Base-by-base conservation (phyloP, 1,284 basidiomycete genomes). In the Coniferiporia weirii region DNA sequence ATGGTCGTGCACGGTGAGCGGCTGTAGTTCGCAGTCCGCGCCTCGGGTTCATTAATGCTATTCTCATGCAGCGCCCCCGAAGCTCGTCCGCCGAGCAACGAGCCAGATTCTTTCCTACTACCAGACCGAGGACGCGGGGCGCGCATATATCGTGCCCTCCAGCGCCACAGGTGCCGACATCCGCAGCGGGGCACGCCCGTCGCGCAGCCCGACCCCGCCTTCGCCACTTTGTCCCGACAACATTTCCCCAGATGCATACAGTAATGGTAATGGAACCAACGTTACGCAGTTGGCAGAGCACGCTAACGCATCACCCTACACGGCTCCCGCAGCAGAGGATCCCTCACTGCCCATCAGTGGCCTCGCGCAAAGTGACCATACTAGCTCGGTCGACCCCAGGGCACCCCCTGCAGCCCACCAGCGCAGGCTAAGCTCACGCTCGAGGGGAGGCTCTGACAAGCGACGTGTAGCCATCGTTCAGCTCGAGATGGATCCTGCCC, bases 391-490 rank as follows among this genome's bases (percentile, higher is more conserved):
- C 32, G 27, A 5, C 27, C 27, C 27, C 27, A 5, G 27, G 27
- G 2, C 5, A 27, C 2, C 27, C 27, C 27, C 27, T 27, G 27
- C 27, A 5, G 27, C 27, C 27, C 27, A 19, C 27, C 47, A 66
- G 34, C 68, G 71, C 40, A 67, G 79, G 60, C 76, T 81, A 56
- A 82, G 78, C 64, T 72, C 76, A 36, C 80, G 78, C 20, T 80
- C 83, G 0, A 76, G 81, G 67, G 82, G 81, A 62, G 78, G 79
- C 64, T 73, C 77, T 52, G 85, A 87, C 72, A 80, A 85, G 67
- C 77, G 87, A 59, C 76, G 83, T 61, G 72, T 87, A 55, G 83
- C 83, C 35, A 83, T 90, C 66, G 81, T 27, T 27, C 27, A 27
- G 27, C 27, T 89, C 50, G 76, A 87, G 69, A 74, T 83, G 74